These are phyloP conservation scores for Coemansia sp. DNA, from an alignment of 192 early-diverging fungal species.

Conservation along the genomic window DNA sequence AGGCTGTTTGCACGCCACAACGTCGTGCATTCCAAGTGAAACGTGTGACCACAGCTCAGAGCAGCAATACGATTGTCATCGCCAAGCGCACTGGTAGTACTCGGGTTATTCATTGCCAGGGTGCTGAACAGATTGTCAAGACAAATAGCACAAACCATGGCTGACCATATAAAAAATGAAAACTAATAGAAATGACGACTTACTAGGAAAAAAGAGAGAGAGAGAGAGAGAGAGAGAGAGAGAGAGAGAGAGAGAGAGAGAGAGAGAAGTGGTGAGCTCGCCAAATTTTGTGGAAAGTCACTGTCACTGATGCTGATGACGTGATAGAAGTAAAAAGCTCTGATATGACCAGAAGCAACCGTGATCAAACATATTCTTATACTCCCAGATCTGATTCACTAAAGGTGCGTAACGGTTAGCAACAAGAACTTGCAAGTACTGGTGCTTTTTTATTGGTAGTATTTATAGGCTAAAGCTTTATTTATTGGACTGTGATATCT, in stretches of 20 bases:
- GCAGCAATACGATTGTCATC: neutral
- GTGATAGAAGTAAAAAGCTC: too few relatives aligned
- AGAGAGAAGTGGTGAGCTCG: too few relatives aligned
- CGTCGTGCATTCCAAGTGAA: neutral
- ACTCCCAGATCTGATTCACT: too few relatives aligned
- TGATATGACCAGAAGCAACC: too few relatives aligned
- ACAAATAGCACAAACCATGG: conserved; percentile 4
- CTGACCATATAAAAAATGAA: neutral
- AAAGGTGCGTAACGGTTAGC: too few relatives aligned
- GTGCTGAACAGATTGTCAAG: neutral
- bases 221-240: neutral
- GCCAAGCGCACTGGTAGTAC: neutral
- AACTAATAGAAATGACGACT: neutral
- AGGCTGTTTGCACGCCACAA: neutral
- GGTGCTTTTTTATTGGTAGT: too few relatives aligned
- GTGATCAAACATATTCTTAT: too few relatives aligned
- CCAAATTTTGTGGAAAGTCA: too few relatives aligned
- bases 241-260: too few relatives aligned
- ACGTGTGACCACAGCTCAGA: conserved; percentile 4
- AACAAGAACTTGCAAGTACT: neutral
- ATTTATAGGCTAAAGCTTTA: neutral
- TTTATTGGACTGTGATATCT: neutral
- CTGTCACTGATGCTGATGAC: too few relatives aligned
- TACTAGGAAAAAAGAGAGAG: neutral
- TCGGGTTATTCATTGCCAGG: neutral